Conservation (phyloP, 257 asterid genomes). For the Orobanche coerulescens region DNA sequence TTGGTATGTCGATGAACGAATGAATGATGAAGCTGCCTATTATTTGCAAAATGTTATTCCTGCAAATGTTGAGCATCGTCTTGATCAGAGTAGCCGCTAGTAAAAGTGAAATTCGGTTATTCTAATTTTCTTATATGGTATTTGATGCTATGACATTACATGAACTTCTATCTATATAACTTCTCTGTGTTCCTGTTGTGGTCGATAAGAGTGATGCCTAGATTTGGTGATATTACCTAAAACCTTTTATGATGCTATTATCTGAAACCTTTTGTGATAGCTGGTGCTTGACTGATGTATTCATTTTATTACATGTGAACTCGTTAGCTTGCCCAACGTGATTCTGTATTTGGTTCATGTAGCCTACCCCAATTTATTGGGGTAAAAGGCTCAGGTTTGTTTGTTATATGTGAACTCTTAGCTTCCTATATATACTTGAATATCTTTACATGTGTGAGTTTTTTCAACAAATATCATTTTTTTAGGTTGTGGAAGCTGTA, state of each 20-base stretch:
- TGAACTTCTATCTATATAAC: neutral
- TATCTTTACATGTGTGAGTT: slow-evolving; percentile 4
- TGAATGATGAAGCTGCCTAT: neutral
- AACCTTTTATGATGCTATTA: neutral
- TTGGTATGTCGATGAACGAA: slow-evolving; percentile 46
- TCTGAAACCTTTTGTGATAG: too few relatives aligned
- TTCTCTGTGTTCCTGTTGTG: neutral
- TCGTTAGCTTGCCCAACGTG: too few relatives aligned
- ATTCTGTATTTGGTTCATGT: too few relatives aligned
- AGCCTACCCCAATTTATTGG: too few relatives aligned
- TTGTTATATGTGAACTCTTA: too few relatives aligned
- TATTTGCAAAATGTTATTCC: neutral
- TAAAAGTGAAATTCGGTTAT: neutral
- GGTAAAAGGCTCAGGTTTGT: too few relatives aligned
- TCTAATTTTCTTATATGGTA: neutral
- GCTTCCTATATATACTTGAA: neutral
- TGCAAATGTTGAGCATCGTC: neutral
- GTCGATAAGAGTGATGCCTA: neutral
- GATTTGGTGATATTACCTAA: neutral
- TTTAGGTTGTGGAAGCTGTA: slow-evolving; percentile 87
- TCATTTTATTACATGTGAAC: neutral
- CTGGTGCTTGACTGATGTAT: slow-evolving; percentile 2
- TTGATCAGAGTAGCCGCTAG: neutral
- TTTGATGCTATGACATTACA: neutral
- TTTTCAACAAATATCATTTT: neutral